These are phyloP conservation scores for Aspergillus nomiae DNA, from an alignment of 2,329 filamentous ascomycete genomes.

Conservation along the genomic window DNA sequence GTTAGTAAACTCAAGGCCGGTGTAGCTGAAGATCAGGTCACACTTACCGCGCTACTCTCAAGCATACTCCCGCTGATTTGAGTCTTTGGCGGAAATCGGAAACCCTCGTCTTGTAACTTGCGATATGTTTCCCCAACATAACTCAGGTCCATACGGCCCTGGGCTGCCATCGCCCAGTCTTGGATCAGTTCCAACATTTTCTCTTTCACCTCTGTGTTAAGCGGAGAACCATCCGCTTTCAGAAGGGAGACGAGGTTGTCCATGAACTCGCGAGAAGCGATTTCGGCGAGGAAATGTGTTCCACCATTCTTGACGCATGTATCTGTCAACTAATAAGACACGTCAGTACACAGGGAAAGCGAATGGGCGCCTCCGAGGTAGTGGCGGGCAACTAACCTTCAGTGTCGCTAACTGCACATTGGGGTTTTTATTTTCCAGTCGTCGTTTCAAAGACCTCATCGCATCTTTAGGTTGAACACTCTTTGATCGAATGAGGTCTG, in stretches of 20 bases:
- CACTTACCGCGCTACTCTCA: slow-evolving; percentile 86
- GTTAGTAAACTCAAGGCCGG: not conserved
- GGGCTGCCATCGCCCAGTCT: slow-evolving; percentile 86
- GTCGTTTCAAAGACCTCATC: slow-evolving; percentile 91
- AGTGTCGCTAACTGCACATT: slow-evolving; percentile 95
- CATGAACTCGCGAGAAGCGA: slow-evolving; percentile 97
- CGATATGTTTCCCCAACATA: slow-evolving; percentile 91
- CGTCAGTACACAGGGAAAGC: slow-evolving; percentile 22
- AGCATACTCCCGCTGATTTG: slow-evolving; percentile 96
- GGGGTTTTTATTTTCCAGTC: slow-evolving; percentile 96
- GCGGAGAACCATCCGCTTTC: slow-evolving; percentile 72
- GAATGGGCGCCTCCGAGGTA: not conserved
- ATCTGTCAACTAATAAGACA: slow-evolving; percentile 73
- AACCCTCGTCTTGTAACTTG: slow-evolving; percentile 79
- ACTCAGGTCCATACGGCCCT: slow-evolving; percentile 76
- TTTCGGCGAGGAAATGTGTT: slow-evolving; percentile 89
- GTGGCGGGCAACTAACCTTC: slow-evolving; percentile 61
- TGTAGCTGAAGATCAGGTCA: slow-evolving; percentile 1
- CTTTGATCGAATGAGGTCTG: slow-evolving; percentile 95
- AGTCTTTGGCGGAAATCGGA: slow-evolving; percentile 82
- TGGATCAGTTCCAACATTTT: slow-evolving; percentile 96
- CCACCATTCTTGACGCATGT: slow-evolving; percentile 99
- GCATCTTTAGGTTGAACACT: slow-evolving; percentile 96
- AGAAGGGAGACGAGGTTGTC: slow-evolving; percentile 91
- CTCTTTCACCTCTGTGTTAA: slow-evolving; percentile 81